Evolutionary conservation across 129 eudicot species (phyloP).

Genomic region (Kitagawia praeruptora): DNA sequence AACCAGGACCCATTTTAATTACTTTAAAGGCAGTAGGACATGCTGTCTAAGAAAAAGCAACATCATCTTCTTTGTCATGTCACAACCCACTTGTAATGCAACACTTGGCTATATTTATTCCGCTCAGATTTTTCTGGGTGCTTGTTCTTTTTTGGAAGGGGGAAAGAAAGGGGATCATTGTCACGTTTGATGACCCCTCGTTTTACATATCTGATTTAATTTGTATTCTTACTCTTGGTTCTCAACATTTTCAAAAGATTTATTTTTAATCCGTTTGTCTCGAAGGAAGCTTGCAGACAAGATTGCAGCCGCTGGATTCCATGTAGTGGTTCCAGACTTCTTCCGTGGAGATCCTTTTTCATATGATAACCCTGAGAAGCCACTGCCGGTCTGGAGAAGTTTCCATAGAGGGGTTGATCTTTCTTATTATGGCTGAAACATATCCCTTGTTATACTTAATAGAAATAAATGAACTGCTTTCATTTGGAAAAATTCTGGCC

Average conservation of each 20-base stretch:
- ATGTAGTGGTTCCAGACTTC: conserved; percentile 67
- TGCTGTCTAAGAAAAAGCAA: not conserved
- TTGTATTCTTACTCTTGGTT: not conserved
- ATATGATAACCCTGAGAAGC: conserved; percentile 13
- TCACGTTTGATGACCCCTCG: not conserved
- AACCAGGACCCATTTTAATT: too few species aligned
- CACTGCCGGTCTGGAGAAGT: conserved; percentile 28
- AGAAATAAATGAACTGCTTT: not conserved
- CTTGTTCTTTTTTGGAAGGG: not conserved
- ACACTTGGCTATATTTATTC: not conserved
- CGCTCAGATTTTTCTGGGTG: not conserved
- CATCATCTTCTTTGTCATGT: not conserved
- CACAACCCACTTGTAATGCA: not conserved
- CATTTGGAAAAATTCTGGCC: not conserved
- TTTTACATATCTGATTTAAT: not conserved
- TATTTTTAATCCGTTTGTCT: not conserved
- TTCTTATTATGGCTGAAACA: not conserved
- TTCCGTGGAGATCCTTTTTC: conserved; percentile 48
- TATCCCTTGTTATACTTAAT: not conserved
- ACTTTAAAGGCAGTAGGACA: not conserved
- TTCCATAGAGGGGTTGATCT: conserved; percentile 34
- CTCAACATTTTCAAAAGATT: not conserved
- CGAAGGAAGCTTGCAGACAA: conserved; percentile 58
- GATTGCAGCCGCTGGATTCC: conserved; percentile 54
- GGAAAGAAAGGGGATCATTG: not conserved